Conservation (phyloP, 2,329 filamentous ascomycete species). For the Bipolaris cookei region DNA sequence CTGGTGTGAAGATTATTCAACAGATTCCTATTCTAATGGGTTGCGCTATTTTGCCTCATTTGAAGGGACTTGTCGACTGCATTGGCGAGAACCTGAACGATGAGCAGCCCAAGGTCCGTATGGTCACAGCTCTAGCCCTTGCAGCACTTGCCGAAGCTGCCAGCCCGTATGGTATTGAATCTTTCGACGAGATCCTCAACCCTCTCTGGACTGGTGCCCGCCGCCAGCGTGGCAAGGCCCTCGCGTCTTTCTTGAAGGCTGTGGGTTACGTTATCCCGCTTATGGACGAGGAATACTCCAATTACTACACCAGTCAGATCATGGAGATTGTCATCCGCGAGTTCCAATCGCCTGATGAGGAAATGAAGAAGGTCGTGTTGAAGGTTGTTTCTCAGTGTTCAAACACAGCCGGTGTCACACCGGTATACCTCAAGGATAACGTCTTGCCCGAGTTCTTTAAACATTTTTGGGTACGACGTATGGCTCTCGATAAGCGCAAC, state of each 20-base stretch:
- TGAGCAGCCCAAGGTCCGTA: conserved; percentile 96
- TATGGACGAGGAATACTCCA: conserved; percentile 99
- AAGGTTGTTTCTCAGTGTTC: conserved; percentile 98
- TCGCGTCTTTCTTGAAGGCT: conserved; percentile 95
- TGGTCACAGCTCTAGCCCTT: conserved; percentile 92
- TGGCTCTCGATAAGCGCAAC: conserved; percentile 97
- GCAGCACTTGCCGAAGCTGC: conserved; percentile 94
- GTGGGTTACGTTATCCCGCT: conserved; percentile 98
- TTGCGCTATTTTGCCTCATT: conserved; percentile 90
- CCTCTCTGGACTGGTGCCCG: conserved; percentile 95
- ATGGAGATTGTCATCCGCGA: conserved; percentile 98
- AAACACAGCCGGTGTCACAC: conserved; percentile 91
- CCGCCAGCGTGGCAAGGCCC: conserved; percentile 94
- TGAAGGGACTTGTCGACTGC: conserved; percentile 95
- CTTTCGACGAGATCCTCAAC: conserved; percentile 96
- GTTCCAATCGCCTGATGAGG: conserved; percentile 95
- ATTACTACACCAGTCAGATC: conserved; percentile 98
- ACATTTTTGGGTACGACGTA: conserved; percentile 95
- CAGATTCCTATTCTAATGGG: conserved; percentile 99
- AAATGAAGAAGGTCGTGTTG: conserved; percentile 99
- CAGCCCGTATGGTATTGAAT: conserved; percentile 98
- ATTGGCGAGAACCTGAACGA: conserved; percentile 96
- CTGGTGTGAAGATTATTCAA: conserved; percentile 98
- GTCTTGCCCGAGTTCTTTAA: conserved; percentile 98
- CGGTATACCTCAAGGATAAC: conserved; percentile 92